Percentiles rank a stretch among this genome's conserved stretches.
These are phyloP conservation scores for Acanthamoeba triangularis DNA, from an alignment of 208 protist genomes.

Conservation along the genomic window DNA sequence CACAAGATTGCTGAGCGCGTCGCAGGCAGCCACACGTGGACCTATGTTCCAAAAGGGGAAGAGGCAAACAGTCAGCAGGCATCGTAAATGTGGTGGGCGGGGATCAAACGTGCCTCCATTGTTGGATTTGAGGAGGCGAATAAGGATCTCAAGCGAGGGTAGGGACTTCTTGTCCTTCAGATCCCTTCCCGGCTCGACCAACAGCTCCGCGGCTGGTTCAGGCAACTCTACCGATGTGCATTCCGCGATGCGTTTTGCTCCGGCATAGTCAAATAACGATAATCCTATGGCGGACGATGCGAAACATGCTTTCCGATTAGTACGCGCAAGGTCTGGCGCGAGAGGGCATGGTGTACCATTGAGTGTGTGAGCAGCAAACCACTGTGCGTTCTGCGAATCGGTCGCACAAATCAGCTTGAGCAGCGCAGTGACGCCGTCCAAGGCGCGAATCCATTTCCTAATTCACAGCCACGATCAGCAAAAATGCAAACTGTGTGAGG, in stretches of 20 bases:
- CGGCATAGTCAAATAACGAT: constrained; percentile 21
- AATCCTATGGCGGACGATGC: not conserved
- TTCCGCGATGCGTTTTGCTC: constrained; percentile 43
- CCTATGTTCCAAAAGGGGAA: not conserved
- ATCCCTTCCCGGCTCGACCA: not conserved
- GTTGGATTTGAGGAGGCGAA: constrained; percentile 60
- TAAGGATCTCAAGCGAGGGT: constrained; percentile 2
- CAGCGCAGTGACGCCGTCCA: constrained; percentile 14
- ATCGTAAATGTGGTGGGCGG: not conserved
- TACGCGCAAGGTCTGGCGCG: not conserved
- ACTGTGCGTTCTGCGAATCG: constrained; percentile 64
- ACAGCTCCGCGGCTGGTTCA: not conserved
- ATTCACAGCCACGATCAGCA: not conserved
- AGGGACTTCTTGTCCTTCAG: constrained; percentile 7
- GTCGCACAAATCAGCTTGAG: constrained; percentile 37
- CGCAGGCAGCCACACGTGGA: constrained; percentile 38
- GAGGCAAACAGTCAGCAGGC: not conserved
- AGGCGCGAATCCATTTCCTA: constrained; percentile 47
- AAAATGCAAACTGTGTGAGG: not conserved
- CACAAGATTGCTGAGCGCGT: constrained; percentile 31
- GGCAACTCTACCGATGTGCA: constrained; percentile 36
- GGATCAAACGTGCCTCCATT: not conserved
- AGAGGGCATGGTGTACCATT: not conserved
- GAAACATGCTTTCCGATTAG: too few species aligned
- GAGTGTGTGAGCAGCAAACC: constrained; percentile 53